These are phyloP conservation scores for Boletus tylopilopsis DNA, from an alignment of 768 basidiomycete genomes.

Conservation along the genomic window DNA sequence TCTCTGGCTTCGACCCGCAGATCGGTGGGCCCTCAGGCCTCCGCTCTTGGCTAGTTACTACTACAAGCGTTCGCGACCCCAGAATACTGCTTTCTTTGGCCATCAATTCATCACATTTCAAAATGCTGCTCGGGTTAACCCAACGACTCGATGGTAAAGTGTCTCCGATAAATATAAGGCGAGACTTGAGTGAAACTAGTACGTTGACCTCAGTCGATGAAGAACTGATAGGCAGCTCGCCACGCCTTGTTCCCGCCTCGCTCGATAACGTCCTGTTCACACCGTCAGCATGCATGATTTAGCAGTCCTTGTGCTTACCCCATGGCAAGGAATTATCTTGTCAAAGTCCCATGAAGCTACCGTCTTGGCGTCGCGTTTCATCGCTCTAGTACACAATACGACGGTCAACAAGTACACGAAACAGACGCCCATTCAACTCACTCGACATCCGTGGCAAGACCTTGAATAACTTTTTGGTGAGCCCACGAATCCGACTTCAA, in stretches of 20 bases:
- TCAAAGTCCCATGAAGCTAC: conserved; percentile 74
- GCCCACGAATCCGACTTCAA: conserved; percentile 31
- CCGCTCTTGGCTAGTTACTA: too few relatives aligned
- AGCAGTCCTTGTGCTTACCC: conserved; percentile 36
- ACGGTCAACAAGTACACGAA: not conserved
- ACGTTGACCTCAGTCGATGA: conserved; percentile 15
- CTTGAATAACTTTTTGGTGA: conserved; percentile 22
- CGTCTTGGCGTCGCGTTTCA: conserved; percentile 59
- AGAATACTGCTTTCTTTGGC: too few relatives aligned
- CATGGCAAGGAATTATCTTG: conserved; percentile 72
- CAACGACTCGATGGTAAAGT: too few relatives aligned
- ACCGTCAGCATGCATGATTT: conserved; percentile 1
- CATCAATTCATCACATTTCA: too few relatives aligned
- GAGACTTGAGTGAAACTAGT: too few relatives aligned
- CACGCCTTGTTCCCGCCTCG: conserved; percentile 54
- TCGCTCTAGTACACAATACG: conserved; percentile 33
- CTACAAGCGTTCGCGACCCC: too few relatives aligned
- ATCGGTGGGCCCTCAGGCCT: too few relatives aligned
- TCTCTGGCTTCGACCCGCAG: too few relatives aligned
- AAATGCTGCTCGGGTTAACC: too few relatives aligned
- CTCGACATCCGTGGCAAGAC: conserved; percentile 26
- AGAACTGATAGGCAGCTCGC: conserved; percentile 39
- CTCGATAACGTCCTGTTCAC: conserved; percentile 56
- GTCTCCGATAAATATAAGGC: not conserved
- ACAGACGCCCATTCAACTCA: conserved; percentile 8